Conservation (phyloP, 371 early-diverging fungal genomes). For the Enterospora canceri region DNA sequence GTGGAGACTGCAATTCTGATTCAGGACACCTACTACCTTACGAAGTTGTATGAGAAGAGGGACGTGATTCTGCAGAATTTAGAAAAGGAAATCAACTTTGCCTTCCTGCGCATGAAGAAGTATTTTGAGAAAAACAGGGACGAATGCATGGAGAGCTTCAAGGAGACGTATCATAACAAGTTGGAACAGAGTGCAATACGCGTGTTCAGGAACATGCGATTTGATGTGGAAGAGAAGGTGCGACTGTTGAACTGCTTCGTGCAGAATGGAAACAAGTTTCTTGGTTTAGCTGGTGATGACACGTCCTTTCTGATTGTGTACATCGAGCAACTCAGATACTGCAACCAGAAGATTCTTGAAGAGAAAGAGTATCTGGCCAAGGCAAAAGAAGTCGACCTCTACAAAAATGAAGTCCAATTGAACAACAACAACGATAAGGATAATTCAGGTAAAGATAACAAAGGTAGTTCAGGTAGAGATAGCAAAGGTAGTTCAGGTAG, state of each 20-base stretch:
- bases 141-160: conserved; percentile 14
- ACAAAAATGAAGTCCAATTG: background rate
- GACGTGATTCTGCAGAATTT: conserved; percentile 39
- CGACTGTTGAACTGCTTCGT: conserved; percentile 25
- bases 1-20: conserved; percentile 45
- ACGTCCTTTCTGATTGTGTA: conserved; percentile 7
- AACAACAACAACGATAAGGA: background rate
- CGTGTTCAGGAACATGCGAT: conserved; percentile 8
- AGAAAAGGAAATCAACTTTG: conserved; percentile 50
- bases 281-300: background rate
- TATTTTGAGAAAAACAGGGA: conserved; percentile 24
- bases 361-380: background rate
- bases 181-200: background rate
- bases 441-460: conserved; percentile 1
- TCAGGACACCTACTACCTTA: conserved; percentile 41
- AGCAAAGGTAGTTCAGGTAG: background rate
- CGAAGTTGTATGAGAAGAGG: conserved; percentile 34
- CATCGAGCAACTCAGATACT: conserved; percentile 13
- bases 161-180: conserved; percentile 10
- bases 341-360: background rate
- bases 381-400: background rate
- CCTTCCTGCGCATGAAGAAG: conserved; percentile 36
- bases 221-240: conserved; percentile 23
- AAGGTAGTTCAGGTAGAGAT: background rate
- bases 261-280: conserved; percentile 11